phyloP scores from a whole-genome alignment of 306 rosid species.

The Quercus robur region DNA sequence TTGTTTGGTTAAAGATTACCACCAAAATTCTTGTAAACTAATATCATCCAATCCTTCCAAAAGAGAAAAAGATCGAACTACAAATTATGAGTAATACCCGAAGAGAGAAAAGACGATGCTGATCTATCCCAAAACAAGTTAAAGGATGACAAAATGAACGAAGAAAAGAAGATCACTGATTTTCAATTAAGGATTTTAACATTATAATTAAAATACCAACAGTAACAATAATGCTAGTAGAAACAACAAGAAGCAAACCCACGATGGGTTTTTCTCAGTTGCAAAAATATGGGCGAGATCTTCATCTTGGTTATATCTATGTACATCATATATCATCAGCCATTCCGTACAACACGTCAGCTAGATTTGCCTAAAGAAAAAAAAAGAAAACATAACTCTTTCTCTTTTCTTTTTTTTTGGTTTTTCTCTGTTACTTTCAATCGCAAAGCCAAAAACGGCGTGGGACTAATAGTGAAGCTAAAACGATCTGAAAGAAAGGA shows the following conservation, averaged over 20 bases:
- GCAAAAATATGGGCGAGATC: constrained; percentile 13
- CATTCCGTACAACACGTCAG: constrained; percentile 24
- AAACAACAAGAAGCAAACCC: constrained; percentile 39
- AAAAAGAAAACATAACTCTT: no score
- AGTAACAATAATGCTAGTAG: constrained; percentile 4
- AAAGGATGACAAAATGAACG: no score
- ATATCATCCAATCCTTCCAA: no score
- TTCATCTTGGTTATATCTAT: constrained; percentile 9
- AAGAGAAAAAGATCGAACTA: no score
- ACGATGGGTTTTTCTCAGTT: constrained; percentile 32
- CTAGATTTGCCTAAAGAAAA: constrained; percentile 7
- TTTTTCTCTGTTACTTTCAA: background rate
- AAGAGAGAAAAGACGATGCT: no score
- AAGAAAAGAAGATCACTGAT: background rate
- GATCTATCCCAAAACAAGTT: no score
- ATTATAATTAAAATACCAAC: background rate
- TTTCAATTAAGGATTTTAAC: background rate
- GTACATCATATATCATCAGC: constrained; percentile 37
- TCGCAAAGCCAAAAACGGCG: background rate
- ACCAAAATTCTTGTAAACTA: no score
- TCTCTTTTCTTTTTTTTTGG: background rate
- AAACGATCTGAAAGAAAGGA: background rate
- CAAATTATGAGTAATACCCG: no score
- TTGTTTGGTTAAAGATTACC: no score
- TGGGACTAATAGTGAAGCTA: background rate